Conservation (phyloP, 139 green algal genomes). For the Micromonas pusilla region DNA sequence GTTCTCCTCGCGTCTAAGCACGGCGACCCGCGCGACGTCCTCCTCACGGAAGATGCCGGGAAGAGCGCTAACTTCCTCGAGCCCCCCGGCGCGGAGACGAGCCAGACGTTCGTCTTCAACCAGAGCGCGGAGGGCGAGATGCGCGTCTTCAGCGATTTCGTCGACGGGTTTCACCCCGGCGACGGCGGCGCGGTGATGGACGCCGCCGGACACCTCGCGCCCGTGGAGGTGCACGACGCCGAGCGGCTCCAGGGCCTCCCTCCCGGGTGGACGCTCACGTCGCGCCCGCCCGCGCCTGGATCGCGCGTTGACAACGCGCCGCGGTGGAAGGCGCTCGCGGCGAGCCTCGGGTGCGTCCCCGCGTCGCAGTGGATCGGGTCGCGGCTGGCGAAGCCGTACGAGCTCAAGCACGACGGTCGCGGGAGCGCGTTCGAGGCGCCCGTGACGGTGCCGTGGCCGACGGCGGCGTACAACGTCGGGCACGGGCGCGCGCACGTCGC, state of each 20-base stretch:
- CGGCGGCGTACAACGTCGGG: slow-evolving; percentile 8
- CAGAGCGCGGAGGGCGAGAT: neutral
- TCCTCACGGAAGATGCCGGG: slow-evolving; percentile 1
- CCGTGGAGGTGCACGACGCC: neutral
- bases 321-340: slow-evolving; percentile 5
- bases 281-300: neutral
- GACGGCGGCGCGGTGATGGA: neutral
- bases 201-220: neutral
- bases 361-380: slow-evolving; percentile 9
- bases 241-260: slow-evolving; percentile 11
- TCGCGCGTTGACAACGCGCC: neutral
- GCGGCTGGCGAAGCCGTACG: slow-evolving; percentile 11
- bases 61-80: neutral
- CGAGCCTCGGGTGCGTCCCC: slow-evolving; percentile 3
- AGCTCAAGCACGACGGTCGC: neutral
- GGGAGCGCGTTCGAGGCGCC: neutral
- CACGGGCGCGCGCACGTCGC: neutral
- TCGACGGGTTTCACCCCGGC: neutral
- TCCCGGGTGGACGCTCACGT: slow-evolving; percentile 10
- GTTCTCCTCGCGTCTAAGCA: neutral
- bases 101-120: slow-evolving; percentile 10
- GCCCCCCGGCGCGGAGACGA: neutral
- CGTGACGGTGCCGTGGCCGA: neutral
- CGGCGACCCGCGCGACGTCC: slow-evolving; percentile 14
- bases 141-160: neutral